A percentile compares a stretch with the other conserved stretches of the same genome.
These are phyloP conservation scores for Nemania serpens DNA, from an alignment of 2,329 filamentous ascomycete genomes.

Conservation along the genomic window DNA sequence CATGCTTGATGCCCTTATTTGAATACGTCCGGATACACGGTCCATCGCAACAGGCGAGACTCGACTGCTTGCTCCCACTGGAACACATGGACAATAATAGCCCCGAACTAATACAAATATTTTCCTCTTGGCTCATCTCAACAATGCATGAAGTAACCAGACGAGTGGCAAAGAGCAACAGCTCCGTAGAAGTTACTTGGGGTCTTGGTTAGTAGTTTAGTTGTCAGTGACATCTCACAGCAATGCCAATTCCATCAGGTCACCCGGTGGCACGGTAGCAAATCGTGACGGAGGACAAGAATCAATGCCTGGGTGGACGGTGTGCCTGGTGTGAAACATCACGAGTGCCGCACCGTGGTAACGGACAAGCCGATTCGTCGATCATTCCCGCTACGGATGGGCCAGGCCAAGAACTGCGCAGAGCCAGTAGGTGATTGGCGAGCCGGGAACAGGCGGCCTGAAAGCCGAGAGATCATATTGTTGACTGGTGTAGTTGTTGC, in stretches of 20 bases:
- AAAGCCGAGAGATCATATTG: constrained; percentile 7
- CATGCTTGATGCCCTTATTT: neutral
- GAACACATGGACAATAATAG: neutral
- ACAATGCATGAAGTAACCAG: neutral
- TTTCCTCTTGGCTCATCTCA: no score
- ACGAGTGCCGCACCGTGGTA: neutral
- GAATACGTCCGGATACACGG: constrained; percentile 23
- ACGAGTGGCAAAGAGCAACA: neutral
- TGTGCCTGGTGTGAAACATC: constrained; percentile 16
- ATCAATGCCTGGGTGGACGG: neutral
- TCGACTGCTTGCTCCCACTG: neutral
- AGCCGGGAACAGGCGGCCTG: constrained; percentile 15
- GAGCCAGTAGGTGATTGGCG: constrained; percentile 11
- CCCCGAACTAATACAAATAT: no score
- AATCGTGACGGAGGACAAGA: constrained; percentile 10
- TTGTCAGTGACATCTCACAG: neutral
- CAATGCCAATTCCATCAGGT: neutral
- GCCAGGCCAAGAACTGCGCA: constrained; percentile 13
- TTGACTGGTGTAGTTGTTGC: neutral
- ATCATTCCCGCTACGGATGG: neutral
- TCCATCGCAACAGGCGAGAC: constrained; percentile 21
- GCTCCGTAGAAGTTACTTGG: neutral
- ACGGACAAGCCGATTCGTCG: constrained; percentile 15
- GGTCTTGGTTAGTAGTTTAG: neutral
- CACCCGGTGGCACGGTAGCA: neutral